A percentile compares a stretch with the other conserved stretches of the same genome.
phyloP scores from a whole-genome alignment of 345 rosid species.

The Geranium brycei region DNA sequence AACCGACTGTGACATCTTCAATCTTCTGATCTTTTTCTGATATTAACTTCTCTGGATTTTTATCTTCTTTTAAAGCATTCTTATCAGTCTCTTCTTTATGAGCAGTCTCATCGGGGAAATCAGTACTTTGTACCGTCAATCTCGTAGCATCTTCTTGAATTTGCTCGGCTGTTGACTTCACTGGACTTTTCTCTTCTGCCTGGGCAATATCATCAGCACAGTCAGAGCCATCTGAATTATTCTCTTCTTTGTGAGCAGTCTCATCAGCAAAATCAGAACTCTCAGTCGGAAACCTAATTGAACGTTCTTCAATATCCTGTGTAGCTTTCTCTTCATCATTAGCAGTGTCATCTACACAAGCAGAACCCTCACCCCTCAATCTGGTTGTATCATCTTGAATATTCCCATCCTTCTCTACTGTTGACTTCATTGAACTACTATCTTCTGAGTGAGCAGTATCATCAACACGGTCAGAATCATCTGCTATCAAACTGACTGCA shows the following conservation, averaged over 20 bases:
- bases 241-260: conserved; percentile 21
- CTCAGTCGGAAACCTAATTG: not conserved
- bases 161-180: conserved; percentile 8
- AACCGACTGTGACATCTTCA: not conserved
- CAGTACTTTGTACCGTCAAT: conserved; percentile 7
- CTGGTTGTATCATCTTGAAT: conserved; percentile 15
- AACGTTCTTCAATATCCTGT: no score
- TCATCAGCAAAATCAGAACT: conserved; percentile 15
- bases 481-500: not conserved
- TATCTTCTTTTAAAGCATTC: conserved; percentile 17
- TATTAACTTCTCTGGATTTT: conserved; percentile 15
- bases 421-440: no score
- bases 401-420: not conserved
- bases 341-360: conserved; percentile 1
- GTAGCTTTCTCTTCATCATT: conserved; percentile 8
- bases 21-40: conserved; percentile 7
- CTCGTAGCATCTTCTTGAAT: conserved; percentile 15
- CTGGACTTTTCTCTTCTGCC: not conserved
- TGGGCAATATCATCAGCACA: not conserved
- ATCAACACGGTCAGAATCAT: conserved; percentile 13
- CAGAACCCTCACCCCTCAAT: not conserved
- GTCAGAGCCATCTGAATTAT: conserved; percentile 6
- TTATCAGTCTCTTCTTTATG: conserved; percentile 23
- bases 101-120: conserved; percentile 13
- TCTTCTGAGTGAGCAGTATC: conserved; percentile 24